Conservation (phyloP, 148 eudicot species). For the Dysphania ambrosioides region DNA sequence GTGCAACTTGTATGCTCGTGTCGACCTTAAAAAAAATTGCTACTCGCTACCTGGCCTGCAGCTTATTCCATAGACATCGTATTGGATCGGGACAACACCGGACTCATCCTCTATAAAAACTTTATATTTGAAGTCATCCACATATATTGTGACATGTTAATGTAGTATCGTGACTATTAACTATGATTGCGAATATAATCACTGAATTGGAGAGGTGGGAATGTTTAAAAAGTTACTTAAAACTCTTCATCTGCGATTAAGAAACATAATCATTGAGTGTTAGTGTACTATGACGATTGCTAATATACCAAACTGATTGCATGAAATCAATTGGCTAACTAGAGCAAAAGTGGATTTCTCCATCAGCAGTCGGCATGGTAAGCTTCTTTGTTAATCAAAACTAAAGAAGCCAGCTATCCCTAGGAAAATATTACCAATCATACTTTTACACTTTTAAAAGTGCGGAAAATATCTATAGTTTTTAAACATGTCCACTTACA, state of each 20-base stretch:
- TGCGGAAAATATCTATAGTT: background rate
- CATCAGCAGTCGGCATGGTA: background rate
- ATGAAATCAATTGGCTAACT: constrained; percentile 1
- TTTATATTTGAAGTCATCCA: too few species aligned
- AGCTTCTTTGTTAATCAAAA: constrained; percentile 14
- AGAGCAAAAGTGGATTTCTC: background rate
- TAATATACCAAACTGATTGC: background rate
- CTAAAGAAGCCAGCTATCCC: background rate
- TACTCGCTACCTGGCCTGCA: too few species aligned
- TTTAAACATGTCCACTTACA: background rate
- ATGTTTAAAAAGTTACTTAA: background rate
- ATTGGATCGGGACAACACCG: too few species aligned
- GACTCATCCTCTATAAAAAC: too few species aligned
- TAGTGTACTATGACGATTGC: background rate
- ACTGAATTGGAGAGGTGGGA: background rate
- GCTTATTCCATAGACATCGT: too few species aligned
- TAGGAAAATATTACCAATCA: background rate
- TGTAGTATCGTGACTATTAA: background rate
- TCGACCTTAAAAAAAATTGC: too few species aligned
- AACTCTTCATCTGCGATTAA: background rate
- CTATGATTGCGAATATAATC: background rate
- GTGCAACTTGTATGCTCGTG: too few species aligned
- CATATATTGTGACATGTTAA: background rate
- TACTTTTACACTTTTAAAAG: background rate
- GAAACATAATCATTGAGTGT: constrained; percentile 1